These are phyloP conservation scores for Scenedesmus sp. DNA, from an alignment of 163 green algal species.

Conservation along the genomic window DNA sequence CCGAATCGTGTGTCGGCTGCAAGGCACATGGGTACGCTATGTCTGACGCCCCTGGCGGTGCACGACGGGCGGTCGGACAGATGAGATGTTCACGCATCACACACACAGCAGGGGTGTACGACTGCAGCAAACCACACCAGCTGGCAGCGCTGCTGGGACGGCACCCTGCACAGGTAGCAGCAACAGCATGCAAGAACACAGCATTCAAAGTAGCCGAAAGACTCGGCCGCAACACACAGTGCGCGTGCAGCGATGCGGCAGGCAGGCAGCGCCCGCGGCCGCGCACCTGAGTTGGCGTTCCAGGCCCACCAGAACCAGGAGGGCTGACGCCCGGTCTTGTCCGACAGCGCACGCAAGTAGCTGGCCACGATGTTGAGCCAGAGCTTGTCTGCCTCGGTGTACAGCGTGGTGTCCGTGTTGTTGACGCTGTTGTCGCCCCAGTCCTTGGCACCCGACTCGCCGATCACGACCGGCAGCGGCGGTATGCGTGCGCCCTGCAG, in stretches of 20 bases:
- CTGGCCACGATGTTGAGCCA: constrained; percentile 53
- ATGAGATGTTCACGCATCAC: too few relatives aligned
- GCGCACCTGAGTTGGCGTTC: constrained; percentile 47
- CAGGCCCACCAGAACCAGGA: constrained; percentile 53
- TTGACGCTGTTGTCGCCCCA: constrained; percentile 50
- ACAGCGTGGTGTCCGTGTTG: constrained; percentile 50
- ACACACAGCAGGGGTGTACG: too few relatives aligned
- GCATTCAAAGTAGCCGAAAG: too few relatives aligned
- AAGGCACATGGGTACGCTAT: too few relatives aligned
- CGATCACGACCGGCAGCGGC: constrained; percentile 43
- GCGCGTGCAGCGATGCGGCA: too few relatives aligned
- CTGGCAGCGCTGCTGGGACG: neutral
- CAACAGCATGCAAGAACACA: neutral
- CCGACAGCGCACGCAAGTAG: constrained; percentile 34
- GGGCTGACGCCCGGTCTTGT: constrained; percentile 30
- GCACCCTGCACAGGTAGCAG: neutral
- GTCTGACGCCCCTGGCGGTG: too few relatives aligned
- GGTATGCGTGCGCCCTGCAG: constrained; percentile 34
- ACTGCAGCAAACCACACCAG: neutral
- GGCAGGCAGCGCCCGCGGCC: neutral
- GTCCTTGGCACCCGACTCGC: constrained; percentile 48
- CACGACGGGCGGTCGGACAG: too few relatives aligned
- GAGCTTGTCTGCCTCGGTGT: constrained; percentile 36
- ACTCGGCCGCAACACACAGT: too few relatives aligned
- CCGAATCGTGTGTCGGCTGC: too few relatives aligned